Percentiles rank a stretch among this genome's conserved stretches.
These are phyloP conservation scores for Lasiodiplodia theobromae DNA, from an alignment of 2,329 filamentous ascomycete genomes.

Conservation along the genomic window DNA sequence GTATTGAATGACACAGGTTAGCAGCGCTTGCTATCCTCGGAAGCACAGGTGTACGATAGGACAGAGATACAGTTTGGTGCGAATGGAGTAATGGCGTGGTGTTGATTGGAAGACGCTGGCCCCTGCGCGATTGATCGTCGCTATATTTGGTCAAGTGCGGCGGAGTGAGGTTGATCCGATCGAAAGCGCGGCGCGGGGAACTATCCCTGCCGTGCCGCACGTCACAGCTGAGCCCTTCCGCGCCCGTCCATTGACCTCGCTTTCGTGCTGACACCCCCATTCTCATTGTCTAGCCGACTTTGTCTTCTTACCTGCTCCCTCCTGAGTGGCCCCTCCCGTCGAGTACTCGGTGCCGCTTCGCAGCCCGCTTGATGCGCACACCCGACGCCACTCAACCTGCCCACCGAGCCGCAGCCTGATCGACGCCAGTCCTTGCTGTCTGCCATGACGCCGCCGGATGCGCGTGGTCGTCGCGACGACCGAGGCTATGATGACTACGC, in stretches of 20 bases:
- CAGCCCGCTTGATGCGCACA: background rate
- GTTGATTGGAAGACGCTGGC: slow-evolving; percentile 4
- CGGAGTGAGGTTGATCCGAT: slow-evolving; percentile 23
- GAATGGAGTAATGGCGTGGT: background rate
- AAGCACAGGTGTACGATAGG: too few relatives aligned
- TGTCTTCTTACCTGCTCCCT: background rate
- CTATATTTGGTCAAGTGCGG: background rate
- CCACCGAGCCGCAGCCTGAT: slow-evolving; percentile 16
- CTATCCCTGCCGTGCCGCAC: slow-evolving; percentile 6
- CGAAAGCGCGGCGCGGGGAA: slow-evolving; percentile 9
- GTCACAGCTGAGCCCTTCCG: slow-evolving; percentile 18
- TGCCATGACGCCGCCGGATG: slow-evolving; percentile 10
- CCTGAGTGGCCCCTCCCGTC: background rate
- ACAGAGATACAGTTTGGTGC: background rate
- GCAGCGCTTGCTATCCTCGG: too few relatives aligned
- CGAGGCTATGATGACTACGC: slow-evolving; percentile 8
- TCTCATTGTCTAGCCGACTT: slow-evolving; percentile 8
- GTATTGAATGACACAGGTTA: background rate
- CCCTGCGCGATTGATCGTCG: slow-evolving; percentile 21
- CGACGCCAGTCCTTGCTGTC: slow-evolving; percentile 14
- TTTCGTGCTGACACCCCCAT: background rate
- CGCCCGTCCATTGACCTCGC: background rate
- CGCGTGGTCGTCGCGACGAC: slow-evolving; percentile 12
- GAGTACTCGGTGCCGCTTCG: background rate
- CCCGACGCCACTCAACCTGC: background rate